Base-by-base conservation (phyloP, 2,329 filamentous ascomycete species). In the Aspergillus luchuensis region DNA sequence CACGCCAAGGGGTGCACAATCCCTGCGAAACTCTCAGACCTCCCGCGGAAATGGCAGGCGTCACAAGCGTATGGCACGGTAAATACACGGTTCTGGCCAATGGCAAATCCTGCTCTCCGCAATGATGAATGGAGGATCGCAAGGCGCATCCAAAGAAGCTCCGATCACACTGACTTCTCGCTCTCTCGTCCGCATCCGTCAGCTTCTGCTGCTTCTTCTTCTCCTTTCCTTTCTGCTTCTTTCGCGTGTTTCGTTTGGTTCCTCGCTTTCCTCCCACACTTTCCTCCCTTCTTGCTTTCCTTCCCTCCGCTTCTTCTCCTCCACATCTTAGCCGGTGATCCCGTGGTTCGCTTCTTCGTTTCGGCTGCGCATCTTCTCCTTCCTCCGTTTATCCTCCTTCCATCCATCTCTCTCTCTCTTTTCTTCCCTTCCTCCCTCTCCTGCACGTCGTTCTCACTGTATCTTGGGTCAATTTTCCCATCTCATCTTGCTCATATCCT, bases 31-130 rank as follows among this genome's bases (percentile, higher is more conserved):
- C 33, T 11, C 33, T 15, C 33, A 36, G 33, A 1, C 2, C 5
- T 36, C 4, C 10, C 33, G 11, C 11, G 33, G 33, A 11, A 36
- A 36, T 36, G 33, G 33, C 33, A 1, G 33, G 33, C 33, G 33
- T 15, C 33, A 36, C 33, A 36, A 13, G 11, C 33, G 59, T 66
- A 66, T 39, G 17, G 38, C 8, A 43, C 50, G 45, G 65, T 67
- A 66, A 56, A 28, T 54, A 61, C 59, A 62, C 60, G 48, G 49
- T 11, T 36, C 33, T 36, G 33, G 33, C 33, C 33, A 36, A 36
- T 36, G 33, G 43, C 45, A 64, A 60, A 62, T 53, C 45, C 56
- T 65, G 60, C 64, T 63, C 64, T 64, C 64, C 64, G 63, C 66
- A 66, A 63, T 58, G 48, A 36, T 36, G 33, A 36, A 36, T 13